Conservation (phyloP, 441 rosid species). For the Omphalea diandra region DNA sequence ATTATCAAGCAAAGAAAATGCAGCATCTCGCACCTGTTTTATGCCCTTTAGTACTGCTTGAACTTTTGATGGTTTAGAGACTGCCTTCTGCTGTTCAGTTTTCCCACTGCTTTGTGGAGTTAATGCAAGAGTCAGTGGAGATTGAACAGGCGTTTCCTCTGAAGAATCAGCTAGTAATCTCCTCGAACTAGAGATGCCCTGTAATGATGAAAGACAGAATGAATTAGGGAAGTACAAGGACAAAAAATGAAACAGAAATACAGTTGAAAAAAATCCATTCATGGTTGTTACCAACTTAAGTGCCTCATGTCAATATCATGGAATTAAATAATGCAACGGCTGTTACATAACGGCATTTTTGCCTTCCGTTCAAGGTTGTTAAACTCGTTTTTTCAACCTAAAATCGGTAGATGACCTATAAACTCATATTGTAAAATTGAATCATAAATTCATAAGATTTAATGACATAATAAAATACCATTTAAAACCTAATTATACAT, state of each 20-base stretch:
- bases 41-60: slow-evolving; percentile 83
- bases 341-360: too few species aligned
- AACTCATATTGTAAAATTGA: too few species aligned
- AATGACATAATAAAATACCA: too few species aligned
- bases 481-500: too few species aligned
- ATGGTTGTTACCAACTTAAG: too few species aligned
- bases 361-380: too few species aligned
- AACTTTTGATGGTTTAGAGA: slow-evolving; percentile 58
- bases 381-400: too few species aligned
- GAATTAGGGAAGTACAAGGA: background rate
- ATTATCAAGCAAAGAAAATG: background rate
- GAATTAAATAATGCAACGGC: too few species aligned
- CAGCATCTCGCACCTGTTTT: slow-evolving; percentile 51
- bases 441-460: too few species aligned
- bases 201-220: slow-evolving; percentile 16
- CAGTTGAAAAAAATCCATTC: too few species aligned
- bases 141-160: slow-evolving; percentile 54
- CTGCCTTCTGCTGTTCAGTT: slow-evolving; percentile 57
- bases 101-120: slow-evolving; percentile 47
- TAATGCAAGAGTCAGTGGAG: slow-evolving; percentile 69
- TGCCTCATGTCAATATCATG: too few species aligned
- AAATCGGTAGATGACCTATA: too few species aligned
- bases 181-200: slow-evolving; percentile 77
- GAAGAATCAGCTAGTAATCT: slow-evolving; percentile 44
- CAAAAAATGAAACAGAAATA: background rate